Evolutionary conservation across 2,329 filamentous ascomycete species (phyloP).

Genomic region (Xylaria arbuscula): DNA sequence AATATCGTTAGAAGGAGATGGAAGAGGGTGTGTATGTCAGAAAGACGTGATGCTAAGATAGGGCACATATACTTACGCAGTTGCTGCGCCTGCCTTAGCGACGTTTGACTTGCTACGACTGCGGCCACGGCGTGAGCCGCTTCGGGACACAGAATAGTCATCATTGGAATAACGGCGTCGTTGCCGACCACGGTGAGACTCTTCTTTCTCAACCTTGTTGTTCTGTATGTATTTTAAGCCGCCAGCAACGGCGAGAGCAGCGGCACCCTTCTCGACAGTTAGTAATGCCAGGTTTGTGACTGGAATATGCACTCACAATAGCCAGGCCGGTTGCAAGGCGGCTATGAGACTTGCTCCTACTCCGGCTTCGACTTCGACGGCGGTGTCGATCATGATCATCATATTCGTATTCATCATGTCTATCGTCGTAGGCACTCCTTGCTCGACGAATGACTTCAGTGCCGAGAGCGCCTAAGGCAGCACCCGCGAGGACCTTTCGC

Average conservation of each 20-base stretch:
- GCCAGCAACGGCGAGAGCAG: slow-evolving; percentile 72
- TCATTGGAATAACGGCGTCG: slow-evolving; percentile 59
- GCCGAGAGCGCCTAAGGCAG: slow-evolving; percentile 70
- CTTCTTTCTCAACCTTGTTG: slow-evolving; percentile 70
- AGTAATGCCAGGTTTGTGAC: not conserved
- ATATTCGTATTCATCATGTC: slow-evolving; percentile 52
- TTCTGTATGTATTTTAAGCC: slow-evolving; percentile 72
- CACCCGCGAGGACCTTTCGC: slow-evolving; percentile 69
- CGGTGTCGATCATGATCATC: slow-evolving; percentile 54
- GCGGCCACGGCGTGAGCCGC: slow-evolving; percentile 57
- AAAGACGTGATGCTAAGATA: not conserved
- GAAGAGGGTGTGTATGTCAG: not conserved
- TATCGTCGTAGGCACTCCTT: slow-evolving; percentile 69
- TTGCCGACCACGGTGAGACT: slow-evolving; percentile 66
- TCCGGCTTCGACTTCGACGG: slow-evolving; percentile 52
- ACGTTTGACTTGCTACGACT: slow-evolving; percentile 55
- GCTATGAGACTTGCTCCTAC: slow-evolving; percentile 48
- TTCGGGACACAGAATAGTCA: slow-evolving; percentile 60
- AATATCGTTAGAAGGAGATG: not conserved
- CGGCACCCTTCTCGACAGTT: slow-evolving; percentile 54
- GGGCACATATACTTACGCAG: slow-evolving; percentile 52
- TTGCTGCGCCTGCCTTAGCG: slow-evolving; percentile 69
- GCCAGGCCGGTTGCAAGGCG: slow-evolving; percentile 71
- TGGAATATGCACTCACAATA: slow-evolving; percentile 57
- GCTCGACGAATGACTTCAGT: slow-evolving; percentile 70